A percentile compares a stretch with the other conserved stretches of the same genome.
Evolutionary conservation across 2,329 filamentous ascomycete genomes (phyloP).

Genomic region (Aspergillus ruber): DNA sequence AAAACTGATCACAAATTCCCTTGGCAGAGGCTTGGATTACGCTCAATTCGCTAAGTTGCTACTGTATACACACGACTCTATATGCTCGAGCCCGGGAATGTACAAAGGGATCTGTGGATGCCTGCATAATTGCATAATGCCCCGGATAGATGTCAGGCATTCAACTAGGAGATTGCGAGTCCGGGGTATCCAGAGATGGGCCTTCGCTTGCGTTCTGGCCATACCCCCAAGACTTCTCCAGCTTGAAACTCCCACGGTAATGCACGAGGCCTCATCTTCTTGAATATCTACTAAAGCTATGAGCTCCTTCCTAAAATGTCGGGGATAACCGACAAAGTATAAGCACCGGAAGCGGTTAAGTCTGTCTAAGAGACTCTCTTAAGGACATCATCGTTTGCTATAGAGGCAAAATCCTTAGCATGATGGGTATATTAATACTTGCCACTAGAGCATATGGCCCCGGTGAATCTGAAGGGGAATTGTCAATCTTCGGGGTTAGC

Average conservation of each 20-base stretch:
- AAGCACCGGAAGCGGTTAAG: background rate
- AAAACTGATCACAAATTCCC: background rate
- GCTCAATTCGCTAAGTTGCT: background rate
- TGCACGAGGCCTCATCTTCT: background rate
- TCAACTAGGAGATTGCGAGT: background rate
- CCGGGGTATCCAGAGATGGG: background rate
- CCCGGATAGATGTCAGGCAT: background rate
- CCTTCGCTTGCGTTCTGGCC: background rate
- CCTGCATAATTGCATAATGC: background rate
- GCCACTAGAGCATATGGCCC: slow-evolving; percentile 1
- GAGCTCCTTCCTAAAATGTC: background rate
- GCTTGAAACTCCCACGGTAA: background rate
- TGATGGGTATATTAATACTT: slow-evolving; percentile 1
- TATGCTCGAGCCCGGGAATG: background rate
- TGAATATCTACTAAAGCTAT: background rate
- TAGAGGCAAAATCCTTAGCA: slow-evolving; percentile 1
- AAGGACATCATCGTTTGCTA: background rate
- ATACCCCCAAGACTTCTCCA: background rate
- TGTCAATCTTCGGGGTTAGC: background rate
- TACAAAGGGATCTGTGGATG: background rate
- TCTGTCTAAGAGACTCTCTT: background rate
- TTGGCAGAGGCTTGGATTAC: background rate
- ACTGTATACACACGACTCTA: background rate
- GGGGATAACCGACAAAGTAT: background rate
- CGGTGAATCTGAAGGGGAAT: background rate